Evolutionary conservation across 441 rosid genomes (phyloP).

Genomic region (Erodium texanum): DNA sequence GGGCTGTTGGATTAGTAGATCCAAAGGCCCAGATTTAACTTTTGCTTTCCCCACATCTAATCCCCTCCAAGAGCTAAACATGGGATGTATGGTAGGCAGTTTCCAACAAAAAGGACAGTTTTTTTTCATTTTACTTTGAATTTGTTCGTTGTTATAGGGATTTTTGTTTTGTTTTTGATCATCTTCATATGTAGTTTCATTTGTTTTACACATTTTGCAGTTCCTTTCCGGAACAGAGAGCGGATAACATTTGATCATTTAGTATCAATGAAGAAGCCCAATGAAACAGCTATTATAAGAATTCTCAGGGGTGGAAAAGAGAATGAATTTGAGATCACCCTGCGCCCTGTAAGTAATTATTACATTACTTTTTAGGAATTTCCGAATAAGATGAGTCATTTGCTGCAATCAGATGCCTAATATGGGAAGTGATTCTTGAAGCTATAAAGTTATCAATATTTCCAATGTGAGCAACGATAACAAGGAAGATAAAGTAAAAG

Average conservation of each 20-base stretch:
- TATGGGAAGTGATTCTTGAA: background rate
- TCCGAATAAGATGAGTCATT: background rate
- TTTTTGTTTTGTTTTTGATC: background rate
- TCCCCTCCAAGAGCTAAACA: no score
- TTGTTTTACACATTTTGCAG: conserved; percentile 30
- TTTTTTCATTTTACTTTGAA: no score
- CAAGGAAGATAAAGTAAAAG: background rate
- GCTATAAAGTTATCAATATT: background rate
- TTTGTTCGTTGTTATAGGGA: no score
- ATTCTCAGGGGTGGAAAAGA: conserved; percentile 57
- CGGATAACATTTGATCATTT: conserved; percentile 79
- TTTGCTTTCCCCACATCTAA: no score
- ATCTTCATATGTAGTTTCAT: conserved; percentile 14
- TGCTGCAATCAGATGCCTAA: background rate
- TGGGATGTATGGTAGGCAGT: no score
- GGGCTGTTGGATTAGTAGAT: no score
- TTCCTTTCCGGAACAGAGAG: conserved; percentile 76
- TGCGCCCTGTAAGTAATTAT: conserved; percentile 56
- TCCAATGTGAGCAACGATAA: background rate
- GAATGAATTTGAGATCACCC: conserved; percentile 43
- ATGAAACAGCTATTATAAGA: conserved; percentile 49
- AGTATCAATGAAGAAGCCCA: conserved; percentile 83
- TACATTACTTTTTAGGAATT: conserved; percentile 4
- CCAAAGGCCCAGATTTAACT: no score
- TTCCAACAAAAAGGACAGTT: no score